These are phyloP conservation scores for Silene latifolia DNA, from an alignment of 148 eudicot genomes.

Conservation along the genomic window DNA sequence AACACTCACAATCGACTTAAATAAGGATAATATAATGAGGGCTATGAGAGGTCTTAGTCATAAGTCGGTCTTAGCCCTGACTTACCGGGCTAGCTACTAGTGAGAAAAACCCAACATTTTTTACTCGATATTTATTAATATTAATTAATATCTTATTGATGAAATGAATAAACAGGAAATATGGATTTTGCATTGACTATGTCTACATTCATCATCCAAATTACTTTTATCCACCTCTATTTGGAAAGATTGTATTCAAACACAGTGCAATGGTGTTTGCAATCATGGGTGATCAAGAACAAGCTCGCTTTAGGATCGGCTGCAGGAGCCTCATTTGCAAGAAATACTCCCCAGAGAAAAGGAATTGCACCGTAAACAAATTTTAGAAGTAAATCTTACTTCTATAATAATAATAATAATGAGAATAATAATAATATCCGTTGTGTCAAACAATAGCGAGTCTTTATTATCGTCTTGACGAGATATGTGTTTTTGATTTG, in stretches of 20 bases:
- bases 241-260: constrained; percentile 12
- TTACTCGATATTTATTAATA: too few species aligned
- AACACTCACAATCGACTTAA: too few species aligned
- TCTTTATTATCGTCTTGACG: background rate
- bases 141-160: too few species aligned
- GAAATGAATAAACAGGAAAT: constrained; percentile 4
- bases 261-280: background rate
- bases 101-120: too few species aligned
- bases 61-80: too few species aligned
- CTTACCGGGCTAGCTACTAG: too few species aligned
- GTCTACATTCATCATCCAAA: constrained; percentile 5
- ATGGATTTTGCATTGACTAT: constrained; percentile 6
- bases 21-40: too few species aligned
- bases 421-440: background rate
- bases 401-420: too few species aligned
- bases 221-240: background rate
- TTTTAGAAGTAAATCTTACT: too few species aligned
- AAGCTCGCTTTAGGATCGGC: background rate
- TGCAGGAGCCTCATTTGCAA: constrained; percentile 9
- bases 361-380: too few species aligned
- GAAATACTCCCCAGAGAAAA: background rate
- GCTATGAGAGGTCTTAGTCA: too few species aligned
- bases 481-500: background rate
- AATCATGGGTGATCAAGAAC: background rate
- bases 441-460: background rate